phyloP scores from a whole-genome alignment of 2,329 filamentous ascomycete genomes.

The Metarhizium sp. region DNA sequence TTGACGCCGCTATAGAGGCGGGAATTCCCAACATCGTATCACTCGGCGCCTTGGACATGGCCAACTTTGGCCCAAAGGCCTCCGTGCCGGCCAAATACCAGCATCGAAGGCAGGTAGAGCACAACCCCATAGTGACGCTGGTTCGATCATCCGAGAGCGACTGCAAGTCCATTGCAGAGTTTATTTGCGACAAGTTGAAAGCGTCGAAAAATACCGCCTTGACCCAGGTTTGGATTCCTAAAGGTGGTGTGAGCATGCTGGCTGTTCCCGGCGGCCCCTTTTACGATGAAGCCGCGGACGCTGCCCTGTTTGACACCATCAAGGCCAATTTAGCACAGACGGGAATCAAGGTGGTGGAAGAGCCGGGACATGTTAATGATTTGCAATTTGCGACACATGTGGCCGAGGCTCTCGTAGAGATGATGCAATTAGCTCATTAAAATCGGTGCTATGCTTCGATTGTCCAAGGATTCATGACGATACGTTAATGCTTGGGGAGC shows the following conservation, averaged over 20 bases:
- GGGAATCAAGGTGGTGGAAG: slow-evolving; percentile 38
- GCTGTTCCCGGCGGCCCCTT: slow-evolving; percentile 44
- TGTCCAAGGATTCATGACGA: too few species aligned
- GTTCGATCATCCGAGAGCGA: slow-evolving; percentile 55
- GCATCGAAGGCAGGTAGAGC: slow-evolving; percentile 45
- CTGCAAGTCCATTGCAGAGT: slow-evolving; percentile 41
- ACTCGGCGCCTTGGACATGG: slow-evolving; percentile 49
- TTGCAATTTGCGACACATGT: slow-evolving; percentile 37
- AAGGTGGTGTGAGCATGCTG: slow-evolving; percentile 52
- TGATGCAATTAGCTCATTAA: neutral
- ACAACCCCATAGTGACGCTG: slow-evolving; percentile 58
- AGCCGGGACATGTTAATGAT: slow-evolving; percentile 45
- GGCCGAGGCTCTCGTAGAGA: slow-evolving; percentile 28
- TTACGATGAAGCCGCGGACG: slow-evolving; percentile 32
- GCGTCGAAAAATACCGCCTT: slow-evolving; percentile 25
- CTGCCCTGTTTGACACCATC: slow-evolving; percentile 43
- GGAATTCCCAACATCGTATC: slow-evolving; percentile 46
- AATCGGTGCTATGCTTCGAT: too few species aligned
- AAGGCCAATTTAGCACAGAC: slow-evolving; percentile 36
- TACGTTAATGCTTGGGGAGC: too few species aligned
- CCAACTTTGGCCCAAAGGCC: slow-evolving; percentile 50
- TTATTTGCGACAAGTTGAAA: slow-evolving; percentile 45
- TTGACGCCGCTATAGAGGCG: slow-evolving; percentile 45
- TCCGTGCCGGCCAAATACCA: slow-evolving; percentile 47
- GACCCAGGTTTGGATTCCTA: slow-evolving; percentile 50